phyloP scores from a whole-genome alignment of 441 rosid genomes.

The Theobroma grandiflorum region DNA sequence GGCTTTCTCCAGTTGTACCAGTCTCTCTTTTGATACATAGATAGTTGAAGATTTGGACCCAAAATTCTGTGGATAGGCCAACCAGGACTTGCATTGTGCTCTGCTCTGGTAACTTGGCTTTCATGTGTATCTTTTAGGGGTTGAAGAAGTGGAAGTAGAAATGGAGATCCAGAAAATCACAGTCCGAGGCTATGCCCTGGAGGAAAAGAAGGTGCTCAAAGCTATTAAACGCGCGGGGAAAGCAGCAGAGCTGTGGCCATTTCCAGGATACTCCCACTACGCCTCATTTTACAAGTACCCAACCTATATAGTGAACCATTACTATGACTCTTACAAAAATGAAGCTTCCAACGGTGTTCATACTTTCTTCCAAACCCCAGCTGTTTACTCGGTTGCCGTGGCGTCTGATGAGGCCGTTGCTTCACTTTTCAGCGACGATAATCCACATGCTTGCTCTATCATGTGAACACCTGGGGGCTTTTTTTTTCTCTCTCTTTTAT shows the following conservation, averaged over 20 bases:
- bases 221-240: slow-evolving; percentile 81
- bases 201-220: slow-evolving; percentile 81
- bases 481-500: background rate
- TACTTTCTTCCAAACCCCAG: slow-evolving; percentile 88
- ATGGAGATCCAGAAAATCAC: slow-evolving; percentile 85
- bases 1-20: background rate
- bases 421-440: slow-evolving; percentile 86
- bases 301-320: slow-evolving; percentile 73
- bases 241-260: slow-evolving; percentile 95
- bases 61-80: background rate
- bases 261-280: slow-evolving; percentile 72
- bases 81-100: background rate
- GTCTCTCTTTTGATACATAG: background rate
- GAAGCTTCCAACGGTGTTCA: slow-evolving; percentile 59
- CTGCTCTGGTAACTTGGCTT: background rate
- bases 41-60: background rate
- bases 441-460: slow-evolving; percentile 82
- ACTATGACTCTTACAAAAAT: slow-evolving; percentile 63
- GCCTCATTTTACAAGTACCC: slow-evolving; percentile 90
- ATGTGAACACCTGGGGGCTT: slow-evolving; percentile 48
- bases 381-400: slow-evolving; percentile 79
- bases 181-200: slow-evolving; percentile 67
- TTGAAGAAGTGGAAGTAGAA: slow-evolving; percentile 85
- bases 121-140: slow-evolving; percentile 45
- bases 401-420: slow-evolving; percentile 86